Evolutionary conservation across 345 rosid species (phyloP).

Genomic region (Mallotus nudiflorus): DNA sequence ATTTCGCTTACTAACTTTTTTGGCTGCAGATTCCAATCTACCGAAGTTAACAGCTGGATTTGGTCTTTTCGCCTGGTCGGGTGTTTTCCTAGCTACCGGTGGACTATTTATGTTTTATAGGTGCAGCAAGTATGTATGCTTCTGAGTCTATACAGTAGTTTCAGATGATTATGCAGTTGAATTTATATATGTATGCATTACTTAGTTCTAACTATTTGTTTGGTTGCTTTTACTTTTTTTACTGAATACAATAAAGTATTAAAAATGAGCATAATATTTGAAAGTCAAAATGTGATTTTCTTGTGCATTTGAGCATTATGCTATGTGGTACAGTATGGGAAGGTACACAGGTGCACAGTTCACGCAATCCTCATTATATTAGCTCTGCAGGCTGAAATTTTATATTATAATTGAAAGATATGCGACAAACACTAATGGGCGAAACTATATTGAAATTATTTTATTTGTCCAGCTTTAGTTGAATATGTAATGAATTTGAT

Average conservation of each 20-base stretch:
- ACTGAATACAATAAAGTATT: neutral
- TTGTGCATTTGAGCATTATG: too few species aligned
- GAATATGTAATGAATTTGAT: too few species aligned
- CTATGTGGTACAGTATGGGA: too few species aligned
- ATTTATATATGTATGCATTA: neutral
- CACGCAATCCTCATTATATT: too few species aligned
- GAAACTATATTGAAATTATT: too few species aligned
- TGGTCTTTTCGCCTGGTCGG: conserved; percentile 86
- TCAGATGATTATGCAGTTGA: conserved; percentile 4
- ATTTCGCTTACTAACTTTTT: too few species aligned
- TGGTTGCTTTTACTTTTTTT: neutral
- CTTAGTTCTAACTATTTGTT: neutral
- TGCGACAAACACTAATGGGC: too few species aligned
- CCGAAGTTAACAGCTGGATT: conserved; percentile 72
- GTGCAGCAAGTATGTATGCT: conserved; percentile 93
- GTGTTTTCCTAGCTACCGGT: conserved; percentile 65
- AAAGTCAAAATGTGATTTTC: neutral
- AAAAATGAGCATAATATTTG: neutral
- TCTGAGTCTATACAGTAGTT: neutral
- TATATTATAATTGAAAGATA: too few species aligned
- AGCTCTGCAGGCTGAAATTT: too few species aligned
- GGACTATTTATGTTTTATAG: conserved; percentile 83
- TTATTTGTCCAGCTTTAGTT: too few species aligned
- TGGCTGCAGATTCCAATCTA: conserved; percentile 64
- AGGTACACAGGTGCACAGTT: too few species aligned